Conservation (phyloP, 1,284 basidiomycete species). For the Boletus mariae region DNA sequence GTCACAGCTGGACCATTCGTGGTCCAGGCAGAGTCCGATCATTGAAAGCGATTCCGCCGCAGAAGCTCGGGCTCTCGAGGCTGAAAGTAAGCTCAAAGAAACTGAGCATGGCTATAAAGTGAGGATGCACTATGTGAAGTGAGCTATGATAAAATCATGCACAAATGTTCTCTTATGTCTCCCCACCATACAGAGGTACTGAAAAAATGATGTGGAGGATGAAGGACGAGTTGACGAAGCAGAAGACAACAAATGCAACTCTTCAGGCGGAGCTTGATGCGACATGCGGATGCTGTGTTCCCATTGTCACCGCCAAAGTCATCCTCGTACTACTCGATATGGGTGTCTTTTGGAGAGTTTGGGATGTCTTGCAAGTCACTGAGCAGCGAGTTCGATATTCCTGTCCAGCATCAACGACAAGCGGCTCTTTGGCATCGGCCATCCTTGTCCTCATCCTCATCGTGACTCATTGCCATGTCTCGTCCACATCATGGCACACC, state of each 20-base stretch:
- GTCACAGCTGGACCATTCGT: conserved; percentile 62
- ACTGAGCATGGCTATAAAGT: conserved; percentile 75
- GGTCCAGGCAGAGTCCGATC: conserved; percentile 50
- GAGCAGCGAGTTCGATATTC: too few species aligned
- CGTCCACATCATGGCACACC: too few species aligned
- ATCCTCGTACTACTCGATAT: too few species aligned
- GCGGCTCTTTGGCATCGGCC: too few species aligned
- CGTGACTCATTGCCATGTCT: too few species aligned
- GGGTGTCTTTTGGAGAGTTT: too few species aligned
- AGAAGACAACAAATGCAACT: conserved; percentile 75
- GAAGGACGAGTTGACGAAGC: conserved; percentile 90
- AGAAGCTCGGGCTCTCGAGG: conserved; percentile 62
- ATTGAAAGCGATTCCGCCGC: conserved; percentile 36
- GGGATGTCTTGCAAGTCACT: too few species aligned
- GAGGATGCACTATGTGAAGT: conserved; percentile 85
- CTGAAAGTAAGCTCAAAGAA: conserved; percentile 75
- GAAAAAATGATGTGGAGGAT: conserved; percentile 99
- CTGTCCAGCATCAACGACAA: too few species aligned
- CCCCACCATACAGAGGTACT: conserved; percentile 68
- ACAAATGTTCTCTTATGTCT: conserved; percentile 15
- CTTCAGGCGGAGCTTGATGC: conserved; percentile 80
- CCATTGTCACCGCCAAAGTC: too few species aligned
- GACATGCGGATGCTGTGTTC: too few species aligned
- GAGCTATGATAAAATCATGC: conserved; percentile 35
- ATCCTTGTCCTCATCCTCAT: too few species aligned